Evolutionary conservation across 441 rosid genomes (phyloP).

Genomic region (Gossypium lobatum): DNA sequence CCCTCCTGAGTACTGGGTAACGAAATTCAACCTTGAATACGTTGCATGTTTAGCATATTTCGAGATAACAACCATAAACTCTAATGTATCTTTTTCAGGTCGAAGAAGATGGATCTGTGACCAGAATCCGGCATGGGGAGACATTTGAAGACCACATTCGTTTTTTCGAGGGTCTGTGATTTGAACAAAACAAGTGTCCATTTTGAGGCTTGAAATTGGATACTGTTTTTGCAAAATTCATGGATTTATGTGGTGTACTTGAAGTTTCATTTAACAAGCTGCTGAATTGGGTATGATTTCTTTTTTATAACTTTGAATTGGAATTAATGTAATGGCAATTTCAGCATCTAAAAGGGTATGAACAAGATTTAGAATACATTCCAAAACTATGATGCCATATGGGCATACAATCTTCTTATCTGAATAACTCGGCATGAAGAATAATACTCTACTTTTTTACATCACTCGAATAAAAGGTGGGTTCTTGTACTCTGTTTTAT

Average conservation of each 20-base stretch:
- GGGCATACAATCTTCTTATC: no score
- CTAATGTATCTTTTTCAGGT: conserved; percentile 35
- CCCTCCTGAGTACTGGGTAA: conserved; percentile 99
- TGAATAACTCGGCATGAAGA: no score
- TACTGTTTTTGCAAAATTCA: not conserved
- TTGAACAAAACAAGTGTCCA: not conserved
- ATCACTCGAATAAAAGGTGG: no score
- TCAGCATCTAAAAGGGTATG: not conserved
- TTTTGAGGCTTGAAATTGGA: not conserved
- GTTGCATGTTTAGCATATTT: not conserved
- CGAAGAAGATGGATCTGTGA: conserved; percentile 76
- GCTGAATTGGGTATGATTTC: not conserved
- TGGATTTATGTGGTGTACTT: not conserved
- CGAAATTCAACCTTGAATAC: not conserved
- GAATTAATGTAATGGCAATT: no score
- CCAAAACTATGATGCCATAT: not conserved
- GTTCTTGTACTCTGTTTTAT: no score
- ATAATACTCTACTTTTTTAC: no score
- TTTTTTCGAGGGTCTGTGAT: conserved; percentile 71
- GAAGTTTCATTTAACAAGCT: conserved; percentile 1
- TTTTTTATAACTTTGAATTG: not conserved
- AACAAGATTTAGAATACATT: conserved; percentile 3
- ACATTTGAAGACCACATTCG: conserved; percentile 81
- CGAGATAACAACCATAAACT: not conserved
- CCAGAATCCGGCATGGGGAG: conserved; percentile 85